phyloP scores from a whole-genome alignment of 148 eudicot species.

The Limonium bicolor region DNA sequence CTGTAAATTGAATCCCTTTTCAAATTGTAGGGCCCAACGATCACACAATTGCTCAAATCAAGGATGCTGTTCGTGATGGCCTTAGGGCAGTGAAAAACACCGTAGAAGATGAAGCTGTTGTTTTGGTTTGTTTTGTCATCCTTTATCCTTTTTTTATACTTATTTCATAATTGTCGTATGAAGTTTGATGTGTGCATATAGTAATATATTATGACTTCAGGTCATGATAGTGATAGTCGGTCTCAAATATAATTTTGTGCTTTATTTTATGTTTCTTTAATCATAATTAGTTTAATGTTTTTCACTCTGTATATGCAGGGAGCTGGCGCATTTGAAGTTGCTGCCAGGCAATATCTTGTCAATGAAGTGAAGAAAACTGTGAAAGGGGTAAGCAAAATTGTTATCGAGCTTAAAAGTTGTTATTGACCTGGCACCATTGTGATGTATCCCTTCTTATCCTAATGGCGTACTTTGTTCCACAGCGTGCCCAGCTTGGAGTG shows the following conservation, averaged over 20 bases:
- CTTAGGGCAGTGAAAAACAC: constrained; percentile 91
- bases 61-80: constrained; percentile 99
- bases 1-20: too few species aligned
- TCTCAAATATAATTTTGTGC: too few species aligned
- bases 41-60: constrained; percentile 96
- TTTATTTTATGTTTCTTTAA: too few species aligned
- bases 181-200: too few species aligned
- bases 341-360: constrained; percentile 76
- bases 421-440: too few species aligned
- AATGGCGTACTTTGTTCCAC: constrained; percentile 8
- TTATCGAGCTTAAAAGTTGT: too few species aligned
- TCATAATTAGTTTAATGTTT: too few species aligned
- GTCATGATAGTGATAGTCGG: too few species aligned
- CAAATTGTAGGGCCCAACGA: constrained; percentile 91
- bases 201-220: too few species aligned
- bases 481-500: constrained; percentile 95
- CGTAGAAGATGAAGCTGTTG: constrained; percentile 82
- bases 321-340: constrained; percentile 98
- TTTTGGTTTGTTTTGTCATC: constrained; percentile 66
- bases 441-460: too few species aligned
- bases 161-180: not conserved
- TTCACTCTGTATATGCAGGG: too few species aligned
- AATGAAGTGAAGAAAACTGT: constrained; percentile 93
- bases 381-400: constrained; percentile 66
- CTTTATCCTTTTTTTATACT: too few species aligned